Evolutionary conservation across 163 green algal genomes (phyloP), one percentile per base, ranked within the genome.

Genomic region (Chlamydomonas reinhardtii): DNA sequence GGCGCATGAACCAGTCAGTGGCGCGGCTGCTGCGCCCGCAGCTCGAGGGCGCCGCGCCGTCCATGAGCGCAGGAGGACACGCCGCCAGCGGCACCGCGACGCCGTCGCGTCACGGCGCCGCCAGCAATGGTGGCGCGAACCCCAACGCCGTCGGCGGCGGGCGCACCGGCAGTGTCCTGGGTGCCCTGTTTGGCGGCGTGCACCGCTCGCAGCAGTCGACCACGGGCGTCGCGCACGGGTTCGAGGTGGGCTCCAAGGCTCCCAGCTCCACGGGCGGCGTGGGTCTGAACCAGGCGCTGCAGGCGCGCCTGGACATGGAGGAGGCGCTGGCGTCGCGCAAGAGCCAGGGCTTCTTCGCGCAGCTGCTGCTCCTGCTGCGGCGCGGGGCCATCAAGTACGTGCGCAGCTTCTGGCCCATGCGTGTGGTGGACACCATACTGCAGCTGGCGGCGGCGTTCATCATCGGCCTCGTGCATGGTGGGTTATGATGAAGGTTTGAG

Each of bases 361-460:
- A 87, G 78, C 32, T 83, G 70, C 0, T 56, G 31, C 52, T 76
- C 17, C 73, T 92, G 64, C 52, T 92, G 52, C 59, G 65, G 19
- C 76, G 79, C 59, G 75, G 61, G 65, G 11, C 31, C 29, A 56
- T 93, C 65, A 90, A 92, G 86, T 89, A 88, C 69, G 24, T 90
- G 31, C 89, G 89, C 22, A 71, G 74, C 34, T 92, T 90, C 84
- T 94, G 85, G 84, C 89, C 87, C 15, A 78, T 90, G 43, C 73
- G 65, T 1, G 74, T 92, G 12, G 52, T 92, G 27, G 90, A 93
- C 78, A 83, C 86, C 15, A 43, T 90, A 34, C 78, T 93, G 73
- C 85, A 92, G 73, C 66, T 93, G 56, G 69, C 68, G n/a, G 85
- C 82, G 4, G 69, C 90, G 2, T 89, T 91, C 74, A 90, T 92